phyloP scores from a whole-genome alignment of 768 basidiomycete species.

The Russula abietina region DNA sequence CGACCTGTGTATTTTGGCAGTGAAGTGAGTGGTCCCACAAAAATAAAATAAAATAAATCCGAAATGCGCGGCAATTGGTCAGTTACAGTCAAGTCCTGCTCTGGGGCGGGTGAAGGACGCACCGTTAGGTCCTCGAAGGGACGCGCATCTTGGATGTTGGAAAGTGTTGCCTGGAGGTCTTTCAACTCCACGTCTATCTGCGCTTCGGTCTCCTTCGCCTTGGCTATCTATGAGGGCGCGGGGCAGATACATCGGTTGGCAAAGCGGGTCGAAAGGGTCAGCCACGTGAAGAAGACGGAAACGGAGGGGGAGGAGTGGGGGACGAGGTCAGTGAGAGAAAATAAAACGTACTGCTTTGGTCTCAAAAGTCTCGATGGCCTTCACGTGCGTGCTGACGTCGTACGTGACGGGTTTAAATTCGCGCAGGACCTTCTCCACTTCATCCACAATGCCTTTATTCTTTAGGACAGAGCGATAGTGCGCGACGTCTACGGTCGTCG shows the following conservation, averaged over 20 bases:
- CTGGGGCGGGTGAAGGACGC: conserved; percentile 30
- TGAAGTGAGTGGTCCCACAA: background rate
- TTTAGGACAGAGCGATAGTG: conserved; percentile 90
- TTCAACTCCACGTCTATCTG: conserved; percentile 90
- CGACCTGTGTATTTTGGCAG: conserved; percentile 46
- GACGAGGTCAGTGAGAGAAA: conserved; percentile 15
- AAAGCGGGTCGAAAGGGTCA: background rate
- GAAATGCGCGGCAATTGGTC: background rate
- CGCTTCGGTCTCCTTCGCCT: conserved; percentile 81
- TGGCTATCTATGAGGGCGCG: conserved; percentile 54
- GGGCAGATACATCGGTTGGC: no score
- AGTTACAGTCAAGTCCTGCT: background rate
- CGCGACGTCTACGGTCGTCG: conserved; percentile 81
- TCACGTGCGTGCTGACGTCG: conserved; percentile 82
- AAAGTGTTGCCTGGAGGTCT: conserved; percentile 86
- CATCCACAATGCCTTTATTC: conserved; percentile 87
- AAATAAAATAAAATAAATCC: no score
- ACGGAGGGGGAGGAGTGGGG: background rate
- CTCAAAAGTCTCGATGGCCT: conserved; percentile 96
- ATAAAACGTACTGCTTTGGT: conserved; percentile 81
- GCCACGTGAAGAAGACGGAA: background rate
- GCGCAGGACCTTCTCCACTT: conserved; percentile 83
- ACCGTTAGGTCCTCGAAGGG: conserved; percentile 97
- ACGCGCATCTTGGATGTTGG: conserved; percentile 95
- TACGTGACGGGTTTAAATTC: conserved; percentile 94